Percentiles rank a stretch among this genome's conserved stretches.
These are phyloP conservation scores for Hypsizygus marmoreus DNA, from an alignment of 768 basidiomycete species.

Conservation along the genomic window DNA sequence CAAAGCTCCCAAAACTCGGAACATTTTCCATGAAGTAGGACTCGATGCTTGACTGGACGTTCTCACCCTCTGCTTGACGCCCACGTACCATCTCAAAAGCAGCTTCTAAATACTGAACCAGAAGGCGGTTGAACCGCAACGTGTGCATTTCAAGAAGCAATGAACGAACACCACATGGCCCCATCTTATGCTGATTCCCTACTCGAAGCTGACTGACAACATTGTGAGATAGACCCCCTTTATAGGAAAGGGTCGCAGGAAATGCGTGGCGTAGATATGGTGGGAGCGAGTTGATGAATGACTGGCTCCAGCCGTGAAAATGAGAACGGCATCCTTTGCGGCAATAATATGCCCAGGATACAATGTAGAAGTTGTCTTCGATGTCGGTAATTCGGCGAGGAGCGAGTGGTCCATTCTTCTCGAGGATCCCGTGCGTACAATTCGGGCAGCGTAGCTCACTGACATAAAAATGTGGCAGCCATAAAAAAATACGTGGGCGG, in stretches of 20 bases:
- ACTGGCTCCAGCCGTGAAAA: conserved; percentile 16
- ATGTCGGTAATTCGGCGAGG: background rate
- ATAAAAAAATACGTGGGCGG: too few relatives aligned
- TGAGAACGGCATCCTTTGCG: conserved; percentile 14
- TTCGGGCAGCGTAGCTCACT: background rate
- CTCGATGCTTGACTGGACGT: background rate
- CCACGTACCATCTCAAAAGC: conserved; percentile 3
- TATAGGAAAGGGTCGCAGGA: conserved; percentile 15
- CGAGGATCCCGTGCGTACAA: background rate
- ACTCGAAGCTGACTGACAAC: conserved; percentile 17
- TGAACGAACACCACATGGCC: conserved; percentile 18
- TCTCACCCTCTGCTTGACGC: background rate
- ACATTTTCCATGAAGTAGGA: background rate
- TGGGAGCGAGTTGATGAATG: conserved; percentile 18
- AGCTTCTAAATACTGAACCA: conserved; percentile 22
- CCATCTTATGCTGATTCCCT: conserved; percentile 27
- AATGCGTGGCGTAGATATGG: conserved; percentile 18
- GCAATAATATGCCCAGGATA: conserved; percentile 26
- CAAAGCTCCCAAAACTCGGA: conserved; percentile 20
- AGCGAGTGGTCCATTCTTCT: background rate
- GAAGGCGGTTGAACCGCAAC: conserved; percentile 14
- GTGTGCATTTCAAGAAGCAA: conserved; percentile 22
- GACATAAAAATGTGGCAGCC: background rate
- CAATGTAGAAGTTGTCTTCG: conserved; percentile 18
- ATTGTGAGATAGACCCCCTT: conserved; percentile 14